Conservation (phyloP, 331 rosid genomes). For the Pyracantha coccinea region DNA sequence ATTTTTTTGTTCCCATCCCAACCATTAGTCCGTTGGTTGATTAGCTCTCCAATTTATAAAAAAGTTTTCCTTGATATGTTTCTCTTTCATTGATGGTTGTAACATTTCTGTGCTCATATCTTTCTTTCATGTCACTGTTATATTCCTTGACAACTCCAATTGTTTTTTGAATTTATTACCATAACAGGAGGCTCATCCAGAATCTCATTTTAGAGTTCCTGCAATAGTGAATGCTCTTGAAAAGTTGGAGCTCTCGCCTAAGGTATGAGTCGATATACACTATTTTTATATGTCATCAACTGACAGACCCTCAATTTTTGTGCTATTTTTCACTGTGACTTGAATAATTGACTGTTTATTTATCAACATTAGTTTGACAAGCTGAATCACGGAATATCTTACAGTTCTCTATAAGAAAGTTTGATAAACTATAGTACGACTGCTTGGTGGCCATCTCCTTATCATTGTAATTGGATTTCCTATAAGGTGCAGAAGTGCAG, state of each 20-base stretch:
- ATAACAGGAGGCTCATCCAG: constrained; percentile 91
- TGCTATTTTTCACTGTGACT: not conserved
- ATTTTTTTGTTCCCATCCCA: too few relatives aligned
- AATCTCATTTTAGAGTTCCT: constrained; percentile 89
- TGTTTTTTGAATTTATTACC: constrained; percentile 2
- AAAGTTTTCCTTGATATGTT: not conserved
- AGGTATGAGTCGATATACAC: constrained; percentile 30
- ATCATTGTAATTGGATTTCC: not conserved
- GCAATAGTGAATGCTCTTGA: constrained; percentile 59
- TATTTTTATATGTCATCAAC: not conserved
- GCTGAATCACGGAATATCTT: not conserved
- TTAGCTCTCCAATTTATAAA: not conserved
- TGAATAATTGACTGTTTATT: not conserved
- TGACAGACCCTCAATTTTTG: not conserved
- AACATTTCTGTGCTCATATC: not conserved
- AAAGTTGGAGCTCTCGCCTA: constrained; percentile 60
- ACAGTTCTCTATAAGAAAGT: not conserved
- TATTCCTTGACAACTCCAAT: constrained; percentile 7
- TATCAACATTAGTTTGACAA: not conserved
- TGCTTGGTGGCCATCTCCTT: not conserved
- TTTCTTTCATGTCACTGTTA: constrained; percentile 6
- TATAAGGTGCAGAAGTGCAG: not conserved
- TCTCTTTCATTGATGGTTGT: not conserved
- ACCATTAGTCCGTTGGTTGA: not conserved
- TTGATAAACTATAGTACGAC: not conserved